Conservation (phyloP, 2,329 filamentous ascomycete species). For the Ascochyta viciae-villosae region DNA sequence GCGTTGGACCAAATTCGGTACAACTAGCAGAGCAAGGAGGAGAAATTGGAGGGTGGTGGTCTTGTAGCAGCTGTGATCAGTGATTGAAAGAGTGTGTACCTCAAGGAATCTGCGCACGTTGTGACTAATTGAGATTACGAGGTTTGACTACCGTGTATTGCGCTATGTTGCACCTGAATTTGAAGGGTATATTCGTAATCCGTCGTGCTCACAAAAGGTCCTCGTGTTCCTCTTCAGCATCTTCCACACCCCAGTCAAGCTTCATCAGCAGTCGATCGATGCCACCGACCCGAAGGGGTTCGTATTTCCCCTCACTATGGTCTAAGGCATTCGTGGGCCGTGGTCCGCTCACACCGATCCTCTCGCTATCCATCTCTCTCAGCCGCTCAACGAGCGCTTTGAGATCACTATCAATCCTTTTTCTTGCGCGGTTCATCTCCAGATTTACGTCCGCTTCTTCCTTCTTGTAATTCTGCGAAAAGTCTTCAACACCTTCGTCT, state of each 20-base stretch:
- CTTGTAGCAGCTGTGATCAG: not conserved
- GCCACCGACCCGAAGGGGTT: conserved; percentile 76
- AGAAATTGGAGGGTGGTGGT: not conserved
- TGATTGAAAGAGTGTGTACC: not conserved
- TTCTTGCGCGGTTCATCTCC: conserved; percentile 70
- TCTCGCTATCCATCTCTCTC: conserved; percentile 65
- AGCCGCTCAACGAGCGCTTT: conserved; percentile 65
- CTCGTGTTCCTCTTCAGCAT: conserved; percentile 28
- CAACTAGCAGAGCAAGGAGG: conserved; percentile 24
- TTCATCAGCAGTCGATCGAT: conserved; percentile 91
- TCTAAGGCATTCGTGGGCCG: conserved; percentile 17
- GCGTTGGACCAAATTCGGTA: conserved; percentile 22
- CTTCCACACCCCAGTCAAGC: conserved; percentile 68
- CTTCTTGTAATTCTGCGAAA: conserved; percentile 58
- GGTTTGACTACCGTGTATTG: not conserved
- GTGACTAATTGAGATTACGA: not conserved
- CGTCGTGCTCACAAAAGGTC: conserved; percentile 23
- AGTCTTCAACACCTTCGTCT: conserved; percentile 78
- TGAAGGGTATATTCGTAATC: conserved; percentile 1
- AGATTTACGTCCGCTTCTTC: conserved; percentile 74
- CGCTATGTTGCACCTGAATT: not conserved
- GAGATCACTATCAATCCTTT: conserved; percentile 70
- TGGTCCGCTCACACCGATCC: conserved; percentile 43
- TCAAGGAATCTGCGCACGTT: not conserved
- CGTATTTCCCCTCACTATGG: conserved; percentile 62